Percentiles rank a stretch among this genome's conserved stretches.
Evolutionary conservation across 2,329 filamentous ascomycete genomes (phyloP).

Genomic region (Chaetothyriales sp.): DNA sequence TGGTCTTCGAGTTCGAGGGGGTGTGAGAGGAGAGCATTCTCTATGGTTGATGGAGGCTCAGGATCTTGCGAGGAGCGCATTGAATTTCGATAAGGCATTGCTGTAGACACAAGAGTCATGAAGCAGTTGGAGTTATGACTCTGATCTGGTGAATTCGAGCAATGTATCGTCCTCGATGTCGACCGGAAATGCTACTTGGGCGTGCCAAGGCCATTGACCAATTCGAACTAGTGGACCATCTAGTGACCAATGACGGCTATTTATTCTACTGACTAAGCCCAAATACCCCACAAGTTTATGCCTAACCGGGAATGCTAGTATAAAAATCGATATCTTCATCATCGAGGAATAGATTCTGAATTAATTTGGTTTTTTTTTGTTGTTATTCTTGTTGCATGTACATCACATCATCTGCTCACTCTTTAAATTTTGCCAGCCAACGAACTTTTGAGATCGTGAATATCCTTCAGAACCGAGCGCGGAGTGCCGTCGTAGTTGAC

Average conservation of each 20-base stretch:
- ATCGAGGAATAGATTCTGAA: too few relatives aligned
- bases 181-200: neutral
- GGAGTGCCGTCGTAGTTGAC: slow-evolving; percentile 4
- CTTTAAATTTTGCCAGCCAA: neutral
- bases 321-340: too few relatives aligned
- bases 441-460: too few relatives aligned
- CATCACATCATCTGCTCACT: too few relatives aligned
- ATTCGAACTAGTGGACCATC: neutral
- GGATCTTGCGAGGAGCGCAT: neutral
- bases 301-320: too few relatives aligned
- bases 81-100: too few relatives aligned
- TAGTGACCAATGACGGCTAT: too few relatives aligned
- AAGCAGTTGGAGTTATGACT: neutral
- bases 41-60: neutral
- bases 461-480: slow-evolving; percentile 4
- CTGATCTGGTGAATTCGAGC: neutral
- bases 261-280: too few relatives aligned
- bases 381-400: too few relatives aligned
- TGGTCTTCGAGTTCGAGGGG: neutral
- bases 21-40: neutral
- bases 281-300: too few relatives aligned
- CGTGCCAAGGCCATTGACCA: neutral
- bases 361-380: too few relatives aligned
- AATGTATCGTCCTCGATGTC: neutral
- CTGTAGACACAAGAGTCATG: too few relatives aligned